Evolutionary conservation across 345 rosid genomes (phyloP), one percentile per base, ranked within the genome.

Genomic region (Draba incana): DNA sequence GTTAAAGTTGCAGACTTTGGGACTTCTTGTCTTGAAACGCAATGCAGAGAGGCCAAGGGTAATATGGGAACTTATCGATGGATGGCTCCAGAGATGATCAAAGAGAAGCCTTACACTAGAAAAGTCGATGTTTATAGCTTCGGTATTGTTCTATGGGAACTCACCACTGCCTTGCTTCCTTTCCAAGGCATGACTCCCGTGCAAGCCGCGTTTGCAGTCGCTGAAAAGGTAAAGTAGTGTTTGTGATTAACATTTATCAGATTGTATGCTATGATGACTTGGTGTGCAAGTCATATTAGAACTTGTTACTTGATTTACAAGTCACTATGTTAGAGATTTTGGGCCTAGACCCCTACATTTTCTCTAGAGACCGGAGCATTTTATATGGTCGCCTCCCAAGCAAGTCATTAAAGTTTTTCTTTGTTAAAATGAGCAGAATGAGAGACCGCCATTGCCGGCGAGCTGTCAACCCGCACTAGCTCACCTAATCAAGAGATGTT

Each of bases 181-280:
- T 94, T 94, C 68, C 99, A 94, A 82, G 99, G 99, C 64, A 94
- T 94, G 97, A 94, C 97, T 51, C 99, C 99, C 1, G 97, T 94
- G 59, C 99, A 94, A 81, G 97, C 99, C 41, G 99, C 99, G 3
- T 94, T 91, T 38, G 97, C 99, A 8, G 99, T 91, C 16, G 97
- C 99, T 35, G 99, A 91, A 79, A 94, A 94, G 97, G 98, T 30
- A 31, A 53, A 23, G 33, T 10, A 20, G 28, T 12, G 30, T 56
- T 57, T 28, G 20, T 54, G 16, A 62, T 50, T 28, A 11, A 63
- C 12, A 16, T 62, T 27, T 27, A 33, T 33, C 37, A 10, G 20
- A 28, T n/a, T 45, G 8, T 58, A 1, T 57, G 45, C 1, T 24
- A 3, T n/a, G 11, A 8, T 9, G 44, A 7, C 45, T 15, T 66